Evolutionary conservation across 2,329 filamentous ascomycete genomes (phyloP).

Genomic region (Sordariomycetes sp.): DNA sequence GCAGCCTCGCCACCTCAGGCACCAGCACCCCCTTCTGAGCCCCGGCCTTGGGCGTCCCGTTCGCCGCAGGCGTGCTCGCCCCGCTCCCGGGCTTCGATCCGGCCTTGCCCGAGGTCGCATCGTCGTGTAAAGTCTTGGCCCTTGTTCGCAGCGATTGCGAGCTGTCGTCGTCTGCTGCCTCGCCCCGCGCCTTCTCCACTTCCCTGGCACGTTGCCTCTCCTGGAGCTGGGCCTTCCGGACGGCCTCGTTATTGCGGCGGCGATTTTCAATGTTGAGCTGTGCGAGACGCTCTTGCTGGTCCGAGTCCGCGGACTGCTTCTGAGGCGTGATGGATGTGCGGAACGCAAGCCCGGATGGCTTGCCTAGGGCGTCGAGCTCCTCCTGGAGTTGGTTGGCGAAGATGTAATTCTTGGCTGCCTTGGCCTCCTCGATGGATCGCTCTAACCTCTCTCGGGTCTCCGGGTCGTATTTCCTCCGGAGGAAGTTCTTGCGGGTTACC

Average conservation of each 20-base stretch:
- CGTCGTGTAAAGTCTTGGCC: constrained; percentile 58
- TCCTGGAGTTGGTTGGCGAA: constrained; percentile 43
- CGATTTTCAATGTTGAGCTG: constrained; percentile 79
- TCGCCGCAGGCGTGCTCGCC: constrained; percentile 33
- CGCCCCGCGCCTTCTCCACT: constrained; percentile 52
- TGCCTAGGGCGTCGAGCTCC: constrained; percentile 51
- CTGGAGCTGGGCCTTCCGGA: constrained; percentile 81
- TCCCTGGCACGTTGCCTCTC: constrained; percentile 58
- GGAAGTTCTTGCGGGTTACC: constrained; percentile 57
- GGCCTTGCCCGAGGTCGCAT: constrained; percentile 35
- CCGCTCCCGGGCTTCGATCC: constrained; percentile 35
- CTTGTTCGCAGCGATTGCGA: constrained; percentile 54
- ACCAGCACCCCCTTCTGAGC: constrained; percentile 29
- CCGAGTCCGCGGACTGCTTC: constrained; percentile 39
- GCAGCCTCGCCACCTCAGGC: constrained; percentile 42
- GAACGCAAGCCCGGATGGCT: constrained; percentile 59
- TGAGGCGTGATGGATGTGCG: constrained; percentile 48
- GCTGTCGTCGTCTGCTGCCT: constrained; percentile 46
- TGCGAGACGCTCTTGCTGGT: constrained; percentile 73
- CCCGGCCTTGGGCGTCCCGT: constrained; percentile 38
- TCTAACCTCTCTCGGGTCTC: constrained; percentile 58
- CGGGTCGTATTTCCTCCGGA: constrained; percentile 56
- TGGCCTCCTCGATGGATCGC: constrained; percentile 56
- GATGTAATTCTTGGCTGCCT: constrained; percentile 50
- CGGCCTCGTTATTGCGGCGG: constrained; percentile 72